Base-by-base conservation (phyloP, 208 protist genomes). In the Leishmania braziliensis region DNA sequence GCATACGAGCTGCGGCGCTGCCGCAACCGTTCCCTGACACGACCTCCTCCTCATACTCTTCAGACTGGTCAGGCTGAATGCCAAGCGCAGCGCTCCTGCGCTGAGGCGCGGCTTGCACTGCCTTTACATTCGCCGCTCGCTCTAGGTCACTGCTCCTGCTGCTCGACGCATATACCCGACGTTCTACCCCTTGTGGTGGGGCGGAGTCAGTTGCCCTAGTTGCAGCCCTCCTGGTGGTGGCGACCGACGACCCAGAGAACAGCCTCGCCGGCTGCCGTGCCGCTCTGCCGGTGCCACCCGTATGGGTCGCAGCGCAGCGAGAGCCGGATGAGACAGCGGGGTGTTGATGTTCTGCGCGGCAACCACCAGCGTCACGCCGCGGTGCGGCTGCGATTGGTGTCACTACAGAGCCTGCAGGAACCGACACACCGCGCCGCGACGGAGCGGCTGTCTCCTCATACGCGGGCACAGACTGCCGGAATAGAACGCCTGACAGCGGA, bases 91-190 rank as follows among this genome's bases (percentile, higher is more conserved):
- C 48, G 62, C 9, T 48, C 58, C 51, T 26, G 43, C 76, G 48
- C 14, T 29, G 46, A 29, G 48, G 26, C 50, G 39, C 29, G 46
- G 26, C 60, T 36, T 60, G 77, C 46, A 51, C 69, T 16, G 26
- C 33, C 46, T 20, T 33, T 5, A 23, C 43, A 20, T 18, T 73
- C 36, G 29, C 56, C 50, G 36, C 1, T 29, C n/a, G 70, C 18
- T 36, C 60, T 10, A 9, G 9, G 10, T 29, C 33, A 46, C 23
- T 50, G 36, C 53, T 33, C 36, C 26, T 65, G 56, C 56, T 29
- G 39, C 43, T 43, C 56, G 53, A 77, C 74, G 56, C 48, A 51
- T 76, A 63, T 29, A 76, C 69, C 43, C 72, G n/a, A 29, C 60
- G 70, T 60, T 60, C 33, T 26, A 60, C 68, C 8, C 56, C 20